phyloP scores from a whole-genome alignment of 2,329 filamentous ascomycete species.

The Beauveria asiatica region DNA sequence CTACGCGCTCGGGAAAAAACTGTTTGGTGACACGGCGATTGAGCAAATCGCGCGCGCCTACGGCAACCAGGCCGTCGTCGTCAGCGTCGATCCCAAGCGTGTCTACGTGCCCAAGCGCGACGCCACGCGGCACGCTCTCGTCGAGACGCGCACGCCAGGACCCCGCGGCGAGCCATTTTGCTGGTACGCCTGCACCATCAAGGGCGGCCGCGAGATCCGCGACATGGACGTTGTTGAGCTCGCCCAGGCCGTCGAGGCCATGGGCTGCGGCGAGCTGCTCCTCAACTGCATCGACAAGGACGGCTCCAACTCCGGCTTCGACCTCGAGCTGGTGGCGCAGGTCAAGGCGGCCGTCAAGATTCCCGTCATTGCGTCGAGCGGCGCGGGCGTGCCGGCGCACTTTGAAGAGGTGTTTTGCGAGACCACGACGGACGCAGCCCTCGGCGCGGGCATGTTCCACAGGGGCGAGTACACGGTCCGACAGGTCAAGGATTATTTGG shows the following conservation, averaged over 20 bases:
- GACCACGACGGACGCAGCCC: slow-evolving; percentile 81
- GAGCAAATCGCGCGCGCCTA: slow-evolving; percentile 92
- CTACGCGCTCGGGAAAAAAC: slow-evolving; percentile 57
- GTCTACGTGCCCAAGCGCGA: slow-evolving; percentile 71
- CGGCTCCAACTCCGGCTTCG: slow-evolving; percentile 88
- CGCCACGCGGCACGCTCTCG: slow-evolving; percentile 63
- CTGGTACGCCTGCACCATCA: slow-evolving; percentile 98
- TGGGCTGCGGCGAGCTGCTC: slow-evolving; percentile 90
- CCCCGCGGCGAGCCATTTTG: slow-evolving; percentile 71
- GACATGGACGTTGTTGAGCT: slow-evolving; percentile 90
- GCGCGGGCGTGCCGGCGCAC: slow-evolving; percentile 78
- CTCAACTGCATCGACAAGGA: slow-evolving; percentile 98
- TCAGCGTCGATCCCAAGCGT: slow-evolving; percentile 87
- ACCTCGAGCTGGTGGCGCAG: slow-evolving; percentile 80
- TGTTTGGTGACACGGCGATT: slow-evolving; percentile 80
- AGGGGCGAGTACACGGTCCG: slow-evolving; percentile 88
- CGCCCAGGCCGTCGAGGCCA: slow-evolving; percentile 80
- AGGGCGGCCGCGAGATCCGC: slow-evolving; percentile 87
- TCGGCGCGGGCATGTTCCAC: slow-evolving; percentile 98
- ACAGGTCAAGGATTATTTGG: slow-evolving; percentile 82
- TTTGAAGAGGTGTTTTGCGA: slow-evolving; percentile 84
- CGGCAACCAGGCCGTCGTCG: slow-evolving; percentile 92
- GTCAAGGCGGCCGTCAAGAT: slow-evolving; percentile 85
- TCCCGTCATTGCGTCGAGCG: slow-evolving; percentile 90
- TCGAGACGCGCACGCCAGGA: slow-evolving; percentile 62